phyloP scores from a whole-genome alignment of 495 filamentous ascomycete species.

The Annulohypoxylon nitens region DNA sequence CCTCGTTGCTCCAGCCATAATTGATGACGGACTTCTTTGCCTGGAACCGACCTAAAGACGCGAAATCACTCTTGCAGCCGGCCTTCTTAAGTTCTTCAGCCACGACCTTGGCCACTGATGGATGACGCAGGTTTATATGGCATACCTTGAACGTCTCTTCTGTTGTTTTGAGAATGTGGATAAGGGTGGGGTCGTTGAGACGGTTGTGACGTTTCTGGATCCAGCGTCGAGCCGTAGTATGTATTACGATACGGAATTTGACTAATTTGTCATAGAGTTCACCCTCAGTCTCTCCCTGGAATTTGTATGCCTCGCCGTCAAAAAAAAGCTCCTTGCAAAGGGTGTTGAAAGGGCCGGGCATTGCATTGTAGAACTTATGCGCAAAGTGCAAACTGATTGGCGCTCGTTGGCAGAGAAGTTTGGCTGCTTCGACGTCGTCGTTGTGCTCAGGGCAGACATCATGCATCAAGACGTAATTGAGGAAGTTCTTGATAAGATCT shows the following conservation, averaged over 20 bases:
- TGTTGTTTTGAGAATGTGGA: constrained; percentile 41
- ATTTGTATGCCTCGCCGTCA: constrained; percentile 32
- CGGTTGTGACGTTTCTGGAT: constrained; percentile 25
- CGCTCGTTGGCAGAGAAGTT: constrained; percentile 75
- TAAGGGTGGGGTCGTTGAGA: constrained; percentile 36
- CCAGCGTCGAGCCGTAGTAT: constrained; percentile 28
- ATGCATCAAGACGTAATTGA: constrained; percentile 87
- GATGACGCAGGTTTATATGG: constrained; percentile 33
- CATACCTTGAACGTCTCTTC: constrained; percentile 48
- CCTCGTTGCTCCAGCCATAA: constrained; percentile 58
- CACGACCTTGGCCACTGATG: constrained; percentile 30
- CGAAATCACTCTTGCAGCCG: constrained; percentile 43
- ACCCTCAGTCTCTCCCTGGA: constrained; percentile 16
- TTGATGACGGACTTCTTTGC: constrained; percentile 54
- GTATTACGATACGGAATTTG: constrained; percentile 37
- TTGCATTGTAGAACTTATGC: constrained; percentile 57
- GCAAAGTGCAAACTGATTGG: constrained; percentile 73
- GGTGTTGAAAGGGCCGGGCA: constrained; percentile 84
- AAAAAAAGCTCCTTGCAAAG: constrained; percentile 54
- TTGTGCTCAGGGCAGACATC: constrained; percentile 86
- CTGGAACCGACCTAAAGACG: constrained; percentile 56
- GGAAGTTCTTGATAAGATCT: constrained; percentile 81
- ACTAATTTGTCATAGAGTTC: constrained; percentile 37
- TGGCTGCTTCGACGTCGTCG: constrained; percentile 73
- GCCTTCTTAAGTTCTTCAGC: constrained; percentile 42